phyloP scores from a whole-genome alignment of 139 green algal genomes.

The Pycnococcus provasolii region DNA sequence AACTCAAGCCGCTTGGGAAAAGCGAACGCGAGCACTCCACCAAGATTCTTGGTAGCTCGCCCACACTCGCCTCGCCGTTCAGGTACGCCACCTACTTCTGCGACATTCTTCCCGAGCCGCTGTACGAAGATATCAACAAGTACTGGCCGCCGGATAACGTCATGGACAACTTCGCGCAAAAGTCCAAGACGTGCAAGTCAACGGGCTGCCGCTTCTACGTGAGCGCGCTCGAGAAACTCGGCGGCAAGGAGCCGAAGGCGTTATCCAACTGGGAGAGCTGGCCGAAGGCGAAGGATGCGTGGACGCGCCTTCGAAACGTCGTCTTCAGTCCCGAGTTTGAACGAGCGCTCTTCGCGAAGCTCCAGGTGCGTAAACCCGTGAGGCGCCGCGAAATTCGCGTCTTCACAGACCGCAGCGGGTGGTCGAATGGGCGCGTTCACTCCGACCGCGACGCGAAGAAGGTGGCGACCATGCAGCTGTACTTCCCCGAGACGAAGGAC shows the following conservation, averaged over 20 bases:
- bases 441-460: background rate
- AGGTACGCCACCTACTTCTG: too few relatives aligned
- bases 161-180: background rate
- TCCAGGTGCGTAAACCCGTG: background rate
- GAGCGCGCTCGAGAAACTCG: background rate
- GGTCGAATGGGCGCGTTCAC: conserved; percentile 3
- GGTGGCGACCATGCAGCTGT: conserved; percentile 4
- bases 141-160: background rate
- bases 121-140: background rate
- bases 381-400: conserved; percentile 4
- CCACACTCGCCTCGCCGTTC: too few relatives aligned
- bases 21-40: too few relatives aligned
- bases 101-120: too few relatives aligned
- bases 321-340: conserved; percentile 7
- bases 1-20: too few relatives aligned
- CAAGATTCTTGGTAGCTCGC: too few relatives aligned
- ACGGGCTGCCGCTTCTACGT: background rate
- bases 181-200: background rate
- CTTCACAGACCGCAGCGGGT: background rate
- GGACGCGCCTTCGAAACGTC: background rate
- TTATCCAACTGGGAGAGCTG: background rate
- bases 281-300: background rate
- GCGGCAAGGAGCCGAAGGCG: background rate
- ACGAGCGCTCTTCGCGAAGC: background rate
- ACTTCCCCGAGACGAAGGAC: background rate